Conservation (phyloP, 202 grass and related monocot species). For the Zizania palustris region DNA sequence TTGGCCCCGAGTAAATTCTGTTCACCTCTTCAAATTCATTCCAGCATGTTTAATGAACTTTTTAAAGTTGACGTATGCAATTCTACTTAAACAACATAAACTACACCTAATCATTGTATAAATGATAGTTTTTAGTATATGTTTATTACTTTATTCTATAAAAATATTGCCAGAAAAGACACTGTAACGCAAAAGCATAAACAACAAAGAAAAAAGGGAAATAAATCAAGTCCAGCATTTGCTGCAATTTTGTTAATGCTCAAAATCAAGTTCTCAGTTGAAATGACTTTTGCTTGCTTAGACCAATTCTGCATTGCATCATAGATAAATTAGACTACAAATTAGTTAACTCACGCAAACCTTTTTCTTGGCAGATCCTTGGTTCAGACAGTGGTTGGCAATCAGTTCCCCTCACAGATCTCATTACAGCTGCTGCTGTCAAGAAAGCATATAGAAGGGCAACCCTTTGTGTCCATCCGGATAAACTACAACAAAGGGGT, state of each 20-base stretch:
- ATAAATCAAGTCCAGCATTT: conserved; percentile 4
- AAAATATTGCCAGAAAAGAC: conserved; percentile 13
- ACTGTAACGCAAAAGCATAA: background rate
- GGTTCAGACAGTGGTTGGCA: conserved; percentile 94
- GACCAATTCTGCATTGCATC: conserved; percentile 30
- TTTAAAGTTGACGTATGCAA: background rate
- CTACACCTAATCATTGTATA: conserved; percentile 2
- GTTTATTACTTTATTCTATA: conserved; percentile 1
- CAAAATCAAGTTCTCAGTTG: conserved; percentile 21
- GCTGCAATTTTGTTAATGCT: conserved; percentile 2
- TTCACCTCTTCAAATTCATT: conserved; percentile 29
- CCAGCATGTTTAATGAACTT: conserved; percentile 5
- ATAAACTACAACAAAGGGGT: conserved; percentile 95
- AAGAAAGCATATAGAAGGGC: conserved; percentile 97
- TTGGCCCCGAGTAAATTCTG: background rate
- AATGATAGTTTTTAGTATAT: background rate
- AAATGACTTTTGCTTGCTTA: conserved; percentile 13
- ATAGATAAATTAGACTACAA: conserved; percentile 3
- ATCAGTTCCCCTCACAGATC: conserved; percentile 80
- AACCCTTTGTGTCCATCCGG: conserved; percentile 96
- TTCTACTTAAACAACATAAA: conserved; percentile 14
- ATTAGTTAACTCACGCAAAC: conserved; percentile 4
- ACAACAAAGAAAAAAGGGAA: background rate
- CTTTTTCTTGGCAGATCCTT: conserved; percentile 73
- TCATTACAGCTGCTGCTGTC: conserved; percentile 78